Evolutionary conservation across 2,329 filamentous ascomycete genomes (phyloP).

Genomic region (Davidsoniella eucalypti): DNA sequence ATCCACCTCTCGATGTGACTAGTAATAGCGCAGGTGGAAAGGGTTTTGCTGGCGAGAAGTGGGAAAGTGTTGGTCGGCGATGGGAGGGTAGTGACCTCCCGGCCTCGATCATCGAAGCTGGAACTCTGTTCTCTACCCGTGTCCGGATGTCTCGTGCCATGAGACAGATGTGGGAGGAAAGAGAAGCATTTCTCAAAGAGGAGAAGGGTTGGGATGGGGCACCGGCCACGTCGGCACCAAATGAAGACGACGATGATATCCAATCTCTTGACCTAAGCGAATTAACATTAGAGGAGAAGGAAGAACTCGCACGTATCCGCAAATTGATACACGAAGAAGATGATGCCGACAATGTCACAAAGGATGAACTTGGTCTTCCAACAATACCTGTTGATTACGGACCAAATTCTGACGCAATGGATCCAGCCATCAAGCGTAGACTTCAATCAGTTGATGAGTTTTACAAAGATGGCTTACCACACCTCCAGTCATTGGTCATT

Average conservation of each 20-base stretch:
- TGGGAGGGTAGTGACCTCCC: slow-evolving; percentile 95
- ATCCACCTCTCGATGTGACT: slow-evolving; percentile 74
- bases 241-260: slow-evolving; percentile 25
- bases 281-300: slow-evolving; percentile 25
- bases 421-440: slow-evolving; percentile 42
- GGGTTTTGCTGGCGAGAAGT: slow-evolving; percentile 64
- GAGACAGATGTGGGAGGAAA: slow-evolving; percentile 85
- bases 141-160: slow-evolving; percentile 86
- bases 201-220: slow-evolving; percentile 71
- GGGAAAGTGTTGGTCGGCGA: slow-evolving; percentile 60
- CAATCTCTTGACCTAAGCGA: slow-evolving; percentile 32
- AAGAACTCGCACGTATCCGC: slow-evolving; percentile 26
- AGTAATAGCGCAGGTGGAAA: slow-evolving; percentile 88
- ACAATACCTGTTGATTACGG: slow-evolving; percentile 24
- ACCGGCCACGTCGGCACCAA: neutral
- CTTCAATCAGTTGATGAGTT: slow-evolving; percentile 63
- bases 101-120: slow-evolving; percentile 85
- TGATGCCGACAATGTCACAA: slow-evolving; percentile 15
- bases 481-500: slow-evolving; percentile 84
- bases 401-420: slow-evolving; percentile 29
- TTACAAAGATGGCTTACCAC: slow-evolving; percentile 70
- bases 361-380: slow-evolving; percentile 16
- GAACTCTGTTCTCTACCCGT: slow-evolving; percentile 74
- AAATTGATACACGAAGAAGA: slow-evolving; percentile 24
- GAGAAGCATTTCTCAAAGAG: slow-evolving; percentile 79